Percentiles rank a stretch among this genome's conserved stretches.
Evolutionary conservation across 2,329 filamentous ascomycete genomes (phyloP).

Genomic region (Xenoacremonium recifei): DNA sequence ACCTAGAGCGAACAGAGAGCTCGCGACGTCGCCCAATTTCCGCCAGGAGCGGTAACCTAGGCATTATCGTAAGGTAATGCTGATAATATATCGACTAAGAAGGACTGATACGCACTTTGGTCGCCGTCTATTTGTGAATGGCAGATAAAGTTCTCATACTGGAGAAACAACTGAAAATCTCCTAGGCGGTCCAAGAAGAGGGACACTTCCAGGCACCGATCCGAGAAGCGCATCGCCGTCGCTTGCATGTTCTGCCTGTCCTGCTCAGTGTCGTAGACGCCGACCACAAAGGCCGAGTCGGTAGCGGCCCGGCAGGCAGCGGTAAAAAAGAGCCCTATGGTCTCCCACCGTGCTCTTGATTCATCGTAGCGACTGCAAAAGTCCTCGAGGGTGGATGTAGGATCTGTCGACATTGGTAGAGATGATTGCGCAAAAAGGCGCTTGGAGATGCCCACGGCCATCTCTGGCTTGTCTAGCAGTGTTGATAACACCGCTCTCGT

Average conservation of each 20-base stretch:
- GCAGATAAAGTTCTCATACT: slow-evolving; percentile 47
- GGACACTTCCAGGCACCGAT: slow-evolving; percentile 22
- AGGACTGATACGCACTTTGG: slow-evolving; percentile 33
- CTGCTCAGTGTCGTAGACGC: slow-evolving; percentile 12
- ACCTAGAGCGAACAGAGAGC: slow-evolving; percentile 45
- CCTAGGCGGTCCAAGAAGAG: slow-evolving; percentile 34
- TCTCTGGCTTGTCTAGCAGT: background rate
- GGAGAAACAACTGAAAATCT: slow-evolving; percentile 42
- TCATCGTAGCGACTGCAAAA: slow-evolving; percentile 14
- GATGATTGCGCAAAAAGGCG: slow-evolving; percentile 8
- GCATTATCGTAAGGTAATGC: background rate
- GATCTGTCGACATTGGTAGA: slow-evolving; percentile 6
- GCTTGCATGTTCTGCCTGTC: slow-evolving; percentile 12
- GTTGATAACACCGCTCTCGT: background rate
- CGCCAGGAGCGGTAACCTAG: slow-evolving; percentile 47
- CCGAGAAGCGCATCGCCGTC: slow-evolving; percentile 18
- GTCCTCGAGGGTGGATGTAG: slow-evolving; percentile 4
- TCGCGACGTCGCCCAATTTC: slow-evolving; percentile 43
- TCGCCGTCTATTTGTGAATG: slow-evolving; percentile 43
- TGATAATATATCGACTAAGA: background rate
- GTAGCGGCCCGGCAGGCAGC: slow-evolving; percentile 21
- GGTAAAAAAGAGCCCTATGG: slow-evolving; percentile 21
- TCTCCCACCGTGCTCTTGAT: slow-evolving; percentile 22
- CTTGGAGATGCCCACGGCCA: slow-evolving; percentile 4
- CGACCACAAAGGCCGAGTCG: slow-evolving; percentile 8